Evolutionary conservation across 1,139 yeast species (phyloP), one percentile per base, ranked within the genome.

Genomic region (Blastobotrys indianensis): DNA sequence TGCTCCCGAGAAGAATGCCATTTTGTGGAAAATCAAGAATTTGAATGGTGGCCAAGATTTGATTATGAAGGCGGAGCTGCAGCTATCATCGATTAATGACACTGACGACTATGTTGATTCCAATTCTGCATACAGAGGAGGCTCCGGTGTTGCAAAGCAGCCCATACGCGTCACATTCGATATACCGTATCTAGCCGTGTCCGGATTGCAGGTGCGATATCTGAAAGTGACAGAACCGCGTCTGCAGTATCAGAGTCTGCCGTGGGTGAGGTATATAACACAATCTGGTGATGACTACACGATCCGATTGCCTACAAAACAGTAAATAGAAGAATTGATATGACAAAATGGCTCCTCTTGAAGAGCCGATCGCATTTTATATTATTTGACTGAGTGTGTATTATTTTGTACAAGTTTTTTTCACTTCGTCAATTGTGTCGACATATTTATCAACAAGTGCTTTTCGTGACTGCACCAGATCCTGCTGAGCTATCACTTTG

Each of bases 131-230:
- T 48, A 44, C 34, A 37, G 48, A 25, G 13, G 20, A 28, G 37
- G 37, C 20, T 15, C 33, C 13, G 31, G n/a, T 43, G n/a, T 37
- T 37, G 20, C 49, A 39, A 51, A 51, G 36, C 55, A 54, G 43
- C 70, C 70, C 1, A 61, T 65, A 8, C 84, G 84, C 60, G 85
- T 90, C 42, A 85, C 84, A 56, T 92, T 92, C 61, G 94, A 88
- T 59, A 90, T 92, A 63, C 98, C 97, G 12, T 94, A 94, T 60
- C 83, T 87, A 62, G 92, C 97, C 10, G 85, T 95, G 4, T 80
- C 92, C 46, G 98, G 98, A 4, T 79, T 92, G 49, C 97, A 92
- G 65, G 96, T 92, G 38, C 80, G 95, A 52, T 92, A 88, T 64
- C 75, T 88, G 61, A 81, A 88, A 61, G 86, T 88, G 51, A 81